Evolutionary conservation across 2,329 filamentous ascomycete genomes (phyloP).

Genomic region (Scedosporium apiospermum): DNA sequence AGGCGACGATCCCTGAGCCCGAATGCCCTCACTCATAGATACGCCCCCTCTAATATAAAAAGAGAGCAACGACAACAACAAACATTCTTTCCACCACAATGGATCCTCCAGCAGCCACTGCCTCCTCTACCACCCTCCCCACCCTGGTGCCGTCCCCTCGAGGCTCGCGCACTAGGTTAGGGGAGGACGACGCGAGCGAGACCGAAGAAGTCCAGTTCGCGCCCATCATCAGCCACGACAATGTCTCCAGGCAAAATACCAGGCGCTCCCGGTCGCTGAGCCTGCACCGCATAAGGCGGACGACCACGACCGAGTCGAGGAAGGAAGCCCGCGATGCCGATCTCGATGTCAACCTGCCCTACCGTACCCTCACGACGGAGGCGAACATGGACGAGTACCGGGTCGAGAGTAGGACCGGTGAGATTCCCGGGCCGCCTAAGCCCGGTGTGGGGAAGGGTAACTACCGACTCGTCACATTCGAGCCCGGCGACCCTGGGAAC

Average conservation of each 20-base stretch:
- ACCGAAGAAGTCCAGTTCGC: constrained; percentile 4
- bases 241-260: not conserved
- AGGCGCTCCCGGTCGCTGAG: not conserved
- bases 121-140: not conserved
- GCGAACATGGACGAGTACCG: constrained; percentile 61
- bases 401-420: constrained; percentile 49
- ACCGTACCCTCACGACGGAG: constrained; percentile 49
- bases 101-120: not conserved
- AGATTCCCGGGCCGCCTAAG: constrained; percentile 39
- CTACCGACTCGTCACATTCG: constrained; percentile 55
- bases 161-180: not conserved
- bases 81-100: not conserved
- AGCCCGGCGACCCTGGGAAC: constrained; percentile 61
- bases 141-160: not conserved
- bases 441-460: constrained; percentile 14
- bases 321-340: constrained; percentile 29
- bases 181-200: not conserved
- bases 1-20: too few relatives aligned
- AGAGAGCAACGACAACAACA: too few relatives aligned
- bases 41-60: too few relatives aligned
- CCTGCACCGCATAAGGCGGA: not conserved
- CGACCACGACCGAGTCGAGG: constrained; percentile 9
- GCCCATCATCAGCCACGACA: constrained; percentile 4
- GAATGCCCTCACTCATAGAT: too few relatives aligned
- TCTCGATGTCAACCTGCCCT: constrained; percentile 50